Conservation (phyloP, 306 rosid species). For the Cucumis cinereus region DNA sequence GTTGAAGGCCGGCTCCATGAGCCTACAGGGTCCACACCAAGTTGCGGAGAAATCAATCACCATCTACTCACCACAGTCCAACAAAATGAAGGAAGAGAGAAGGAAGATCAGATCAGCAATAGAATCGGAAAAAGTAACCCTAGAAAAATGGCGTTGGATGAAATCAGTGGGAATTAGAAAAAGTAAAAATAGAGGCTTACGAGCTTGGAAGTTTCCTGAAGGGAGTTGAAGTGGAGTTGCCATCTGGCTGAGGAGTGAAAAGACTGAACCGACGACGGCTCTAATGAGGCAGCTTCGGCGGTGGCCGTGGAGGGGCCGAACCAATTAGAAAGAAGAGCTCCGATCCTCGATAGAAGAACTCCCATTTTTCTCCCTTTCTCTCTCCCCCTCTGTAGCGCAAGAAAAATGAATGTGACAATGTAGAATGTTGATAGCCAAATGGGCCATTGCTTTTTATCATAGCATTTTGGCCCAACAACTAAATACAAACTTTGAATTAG, state of each 20-base stretch:
- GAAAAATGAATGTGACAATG: background rate
- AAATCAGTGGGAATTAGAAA: background rate
- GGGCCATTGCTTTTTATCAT: background rate
- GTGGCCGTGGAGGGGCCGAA: background rate
- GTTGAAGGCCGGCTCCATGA: conserved; percentile 56
- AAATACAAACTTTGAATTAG: background rate
- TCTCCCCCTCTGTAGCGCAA: background rate
- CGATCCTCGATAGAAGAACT: background rate
- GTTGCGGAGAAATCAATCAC: conserved; percentile 89
- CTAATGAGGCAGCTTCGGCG: conserved; percentile 12
- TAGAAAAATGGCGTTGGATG: background rate
- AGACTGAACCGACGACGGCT: conserved; percentile 18
- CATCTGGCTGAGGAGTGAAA: conserved; percentile 68
- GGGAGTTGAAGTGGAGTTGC: conserved; percentile 47
- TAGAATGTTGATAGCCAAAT: background rate
- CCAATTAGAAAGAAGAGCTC: background rate
- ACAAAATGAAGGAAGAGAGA: background rate
- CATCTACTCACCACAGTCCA: conserved; percentile 17
- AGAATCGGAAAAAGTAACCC: background rate
- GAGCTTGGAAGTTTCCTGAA: conserved; percentile 36
- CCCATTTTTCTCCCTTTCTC: background rate
- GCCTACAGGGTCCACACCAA: conserved; percentile 94
- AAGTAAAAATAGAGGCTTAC: conserved; percentile 15
- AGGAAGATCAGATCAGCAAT: background rate
- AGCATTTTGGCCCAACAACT: background rate